These are phyloP conservation scores for Stromatinia cepivora DNA, from an alignment of 2,329 filamentous ascomycete genomes.

Conservation along the genomic window DNA sequence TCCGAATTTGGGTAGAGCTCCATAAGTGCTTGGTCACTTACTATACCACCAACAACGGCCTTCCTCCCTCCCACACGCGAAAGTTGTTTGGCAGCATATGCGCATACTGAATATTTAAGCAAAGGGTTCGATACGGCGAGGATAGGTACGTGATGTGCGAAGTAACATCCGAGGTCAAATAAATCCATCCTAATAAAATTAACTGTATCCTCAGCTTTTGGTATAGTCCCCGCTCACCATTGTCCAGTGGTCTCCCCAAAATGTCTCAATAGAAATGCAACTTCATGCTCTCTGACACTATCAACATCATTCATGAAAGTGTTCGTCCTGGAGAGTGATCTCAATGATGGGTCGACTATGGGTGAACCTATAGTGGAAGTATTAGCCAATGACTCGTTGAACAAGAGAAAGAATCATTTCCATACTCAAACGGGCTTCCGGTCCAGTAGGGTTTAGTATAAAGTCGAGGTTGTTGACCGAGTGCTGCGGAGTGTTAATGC, in stretches of 20 bases:
- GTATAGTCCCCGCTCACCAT: constrained; percentile 46
- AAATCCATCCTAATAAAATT: constrained; percentile 50
- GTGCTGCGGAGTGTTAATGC: constrained; percentile 33
- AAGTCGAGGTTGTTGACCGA: constrained; percentile 53
- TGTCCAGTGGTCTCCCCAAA: constrained; percentile 60
- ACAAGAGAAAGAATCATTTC: background rate
- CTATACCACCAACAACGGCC: constrained; percentile 51
- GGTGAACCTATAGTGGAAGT: constrained; percentile 44
- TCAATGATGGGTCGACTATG: constrained; percentile 46
- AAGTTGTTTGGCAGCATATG: constrained; percentile 62
- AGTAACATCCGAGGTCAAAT: constrained; percentile 58
- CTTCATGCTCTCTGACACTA: constrained; percentile 52
- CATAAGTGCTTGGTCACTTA: constrained; percentile 50
- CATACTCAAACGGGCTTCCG: constrained; percentile 32
- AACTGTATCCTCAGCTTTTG: background rate
- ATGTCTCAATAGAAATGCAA: constrained; percentile 59
- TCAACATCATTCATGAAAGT: constrained; percentile 26
- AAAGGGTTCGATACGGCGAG: constrained; percentile 52
- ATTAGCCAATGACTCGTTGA: constrained; percentile 27
- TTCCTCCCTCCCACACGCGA: constrained; percentile 55
- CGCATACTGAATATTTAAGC: constrained; percentile 55
- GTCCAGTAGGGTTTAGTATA: constrained; percentile 49
- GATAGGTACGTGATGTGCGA: constrained; percentile 59
- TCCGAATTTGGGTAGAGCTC: constrained; percentile 51
- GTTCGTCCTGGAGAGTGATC: constrained; percentile 27